Evolutionary conservation across 169 alveolate species (phyloP).

Genomic region (Cryptosporidium canis): DNA sequence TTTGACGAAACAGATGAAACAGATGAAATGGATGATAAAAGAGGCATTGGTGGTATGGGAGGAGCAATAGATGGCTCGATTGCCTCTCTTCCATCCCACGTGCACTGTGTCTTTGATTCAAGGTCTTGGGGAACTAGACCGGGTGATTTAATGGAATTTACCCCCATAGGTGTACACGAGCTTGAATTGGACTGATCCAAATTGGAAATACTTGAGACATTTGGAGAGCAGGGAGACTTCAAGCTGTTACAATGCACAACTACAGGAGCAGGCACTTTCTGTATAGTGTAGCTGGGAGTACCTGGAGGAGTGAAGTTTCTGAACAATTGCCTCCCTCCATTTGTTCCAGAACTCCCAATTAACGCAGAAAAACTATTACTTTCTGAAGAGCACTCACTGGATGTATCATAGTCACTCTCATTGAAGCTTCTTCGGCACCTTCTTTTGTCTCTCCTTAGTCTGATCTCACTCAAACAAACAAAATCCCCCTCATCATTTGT

Average conservation of each 20-base stretch:
- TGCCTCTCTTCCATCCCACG: slow-evolving; percentile 81
- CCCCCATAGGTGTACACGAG: background rate
- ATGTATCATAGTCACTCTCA: slow-evolving; percentile 56
- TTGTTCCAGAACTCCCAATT: slow-evolving; percentile 5
- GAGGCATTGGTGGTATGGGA: slow-evolving; percentile 77
- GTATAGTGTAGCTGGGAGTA: slow-evolving; percentile 17
- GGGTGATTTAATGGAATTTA: slow-evolving; percentile 16
- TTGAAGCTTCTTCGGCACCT: slow-evolving; percentile 30
- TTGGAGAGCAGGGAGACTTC: slow-evolving; percentile 7
- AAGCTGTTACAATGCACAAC: background rate
- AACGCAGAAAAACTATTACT: slow-evolving; percentile 42
- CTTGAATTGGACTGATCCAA: too few species aligned
- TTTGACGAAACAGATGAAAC: slow-evolving; percentile 7
- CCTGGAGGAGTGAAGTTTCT: slow-evolving; percentile 63
- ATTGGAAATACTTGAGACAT: background rate
- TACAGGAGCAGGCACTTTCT: background rate
- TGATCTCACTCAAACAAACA: slow-evolving; percentile 63
- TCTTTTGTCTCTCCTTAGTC: slow-evolving; percentile 64
- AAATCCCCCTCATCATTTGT: slow-evolving; percentile 51
- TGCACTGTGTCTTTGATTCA: slow-evolving; percentile 77
- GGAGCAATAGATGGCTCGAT: slow-evolving; percentile 80
- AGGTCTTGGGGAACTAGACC: slow-evolving; percentile 31
- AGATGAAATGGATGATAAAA: slow-evolving; percentile 26
- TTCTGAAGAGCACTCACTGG: slow-evolving; percentile 72
- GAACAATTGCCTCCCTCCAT: slow-evolving; percentile 7